phyloP scores from a whole-genome alignment of 1,139 yeast species.

The Scheffersomyces stambukii region DNA sequence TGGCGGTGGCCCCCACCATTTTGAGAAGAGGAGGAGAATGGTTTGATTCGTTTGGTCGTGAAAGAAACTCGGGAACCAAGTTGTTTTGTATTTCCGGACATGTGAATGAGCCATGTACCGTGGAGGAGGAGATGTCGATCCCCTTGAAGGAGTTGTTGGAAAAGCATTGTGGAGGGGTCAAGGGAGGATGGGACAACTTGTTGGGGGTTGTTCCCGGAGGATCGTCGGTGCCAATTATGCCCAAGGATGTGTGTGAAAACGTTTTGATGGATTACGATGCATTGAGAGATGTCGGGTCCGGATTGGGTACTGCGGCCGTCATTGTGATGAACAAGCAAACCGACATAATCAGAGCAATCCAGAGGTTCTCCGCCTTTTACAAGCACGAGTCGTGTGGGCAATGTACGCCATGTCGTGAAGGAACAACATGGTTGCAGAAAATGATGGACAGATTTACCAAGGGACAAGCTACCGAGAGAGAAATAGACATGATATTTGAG shows the following conservation, averaged over 20 bases:
- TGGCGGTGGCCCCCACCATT: conserved; percentile 83
- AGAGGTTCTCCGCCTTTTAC: conserved; percentile 76
- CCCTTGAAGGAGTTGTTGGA: conserved; percentile 77
- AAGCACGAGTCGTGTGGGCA: conserved; percentile 93
- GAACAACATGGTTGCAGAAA: conserved; percentile 79
- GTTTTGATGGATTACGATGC: conserved; percentile 86
- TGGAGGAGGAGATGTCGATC: conserved; percentile 90
- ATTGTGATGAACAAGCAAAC: conserved; percentile 85
- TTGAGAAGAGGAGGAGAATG: conserved; percentile 85
- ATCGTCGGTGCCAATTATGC: conserved; percentile 77
- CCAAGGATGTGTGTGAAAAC: conserved; percentile 60
- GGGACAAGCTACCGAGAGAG: conserved; percentile 77
- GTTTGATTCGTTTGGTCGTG: conserved; percentile 81
- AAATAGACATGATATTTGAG: conserved; percentile 79
- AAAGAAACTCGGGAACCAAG: conserved; percentile 78
- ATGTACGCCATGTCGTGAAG: conserved; percentile 94
- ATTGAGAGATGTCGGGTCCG: conserved; percentile 76
- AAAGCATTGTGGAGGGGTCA: conserved; percentile 85
- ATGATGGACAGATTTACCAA: conserved; percentile 77
- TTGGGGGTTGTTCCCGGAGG: conserved; percentile 88
- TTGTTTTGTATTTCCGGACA: conserved; percentile 84
- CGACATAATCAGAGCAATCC: conserved; percentile 79
- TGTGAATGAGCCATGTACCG: conserved; percentile 87
- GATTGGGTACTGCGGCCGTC: conserved; percentile 89
- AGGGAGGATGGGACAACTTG: conserved; percentile 89